A percentile compares a stretch with the other conserved stretches of the same genome.
Conservation (phyloP, 768 basidiomycete genomes). For the Tricholoma flavovirens region DNA sequence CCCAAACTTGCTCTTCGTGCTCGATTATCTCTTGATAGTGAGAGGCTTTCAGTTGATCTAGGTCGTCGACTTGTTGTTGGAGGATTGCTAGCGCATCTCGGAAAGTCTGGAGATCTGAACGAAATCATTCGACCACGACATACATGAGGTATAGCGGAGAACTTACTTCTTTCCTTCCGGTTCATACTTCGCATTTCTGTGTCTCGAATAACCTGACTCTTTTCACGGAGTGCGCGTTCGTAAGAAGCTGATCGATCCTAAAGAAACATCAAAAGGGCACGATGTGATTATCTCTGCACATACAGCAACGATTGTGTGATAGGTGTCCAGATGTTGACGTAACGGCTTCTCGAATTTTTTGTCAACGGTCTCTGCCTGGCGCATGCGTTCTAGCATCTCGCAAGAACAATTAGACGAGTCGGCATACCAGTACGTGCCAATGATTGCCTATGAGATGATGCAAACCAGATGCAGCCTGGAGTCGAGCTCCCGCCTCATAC, state of each 20-base stretch:
- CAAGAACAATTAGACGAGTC: neutral
- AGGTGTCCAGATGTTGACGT: constrained; percentile 77
- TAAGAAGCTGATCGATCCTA: constrained; percentile 84
- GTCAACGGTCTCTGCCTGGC: constrained; percentile 78
- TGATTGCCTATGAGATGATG: constrained; percentile 92
- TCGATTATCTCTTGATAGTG: constrained; percentile 89
- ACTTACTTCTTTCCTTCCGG: constrained; percentile 77
- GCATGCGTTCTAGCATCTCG: constrained; percentile 4
- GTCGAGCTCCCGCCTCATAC: constrained; percentile 73
- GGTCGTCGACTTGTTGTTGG: constrained; percentile 86
- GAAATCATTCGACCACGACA: constrained; percentile 7
- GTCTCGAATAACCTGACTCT: constrained; percentile 77
- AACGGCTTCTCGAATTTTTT: constrained; percentile 87
- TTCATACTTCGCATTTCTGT: constrained; percentile 85
- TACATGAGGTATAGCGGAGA: neutral
- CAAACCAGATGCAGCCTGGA: constrained; percentile 83
- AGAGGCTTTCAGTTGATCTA: constrained; percentile 76
- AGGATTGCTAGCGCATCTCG: constrained; percentile 75
- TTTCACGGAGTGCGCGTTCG: constrained; percentile 76
- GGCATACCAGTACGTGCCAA: constrained; percentile 83
- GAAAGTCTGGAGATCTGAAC: constrained; percentile 79
- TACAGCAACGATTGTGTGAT: constrained; percentile 68
- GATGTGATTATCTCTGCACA: constrained; percentile 9
- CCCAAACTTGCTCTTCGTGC: constrained; percentile 96
- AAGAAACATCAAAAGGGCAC: neutral